Conservation (phyloP, 257 asterid species). For the Nicotiana tomentosiformis region DNA sequence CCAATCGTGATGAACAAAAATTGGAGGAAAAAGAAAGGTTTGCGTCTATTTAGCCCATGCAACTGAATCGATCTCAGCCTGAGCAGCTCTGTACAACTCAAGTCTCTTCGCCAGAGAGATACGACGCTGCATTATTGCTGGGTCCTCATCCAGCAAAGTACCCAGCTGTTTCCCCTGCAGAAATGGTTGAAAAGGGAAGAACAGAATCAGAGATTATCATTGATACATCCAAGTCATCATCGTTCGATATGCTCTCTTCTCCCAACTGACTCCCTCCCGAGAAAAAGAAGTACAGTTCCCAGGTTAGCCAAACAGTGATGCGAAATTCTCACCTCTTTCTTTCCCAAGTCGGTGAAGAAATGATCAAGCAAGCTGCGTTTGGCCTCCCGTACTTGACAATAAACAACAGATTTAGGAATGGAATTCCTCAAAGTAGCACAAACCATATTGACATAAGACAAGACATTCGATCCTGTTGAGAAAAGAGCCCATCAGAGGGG, state of each 20-base stretch:
- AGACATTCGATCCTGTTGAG: slow-evolving; percentile 72
- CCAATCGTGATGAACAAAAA: not conserved
- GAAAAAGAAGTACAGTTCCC: not conserved
- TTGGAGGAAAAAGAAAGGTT: not conserved
- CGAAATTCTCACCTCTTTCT: slow-evolving; percentile 61
- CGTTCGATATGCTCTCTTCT: not conserved
- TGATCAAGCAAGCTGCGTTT: slow-evolving; percentile 91
- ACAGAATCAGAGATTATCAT: not conserved
- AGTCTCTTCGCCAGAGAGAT: slow-evolving; percentile 75
- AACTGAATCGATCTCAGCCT: slow-evolving; percentile 85
- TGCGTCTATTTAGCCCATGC: slow-evolving; percentile 79
- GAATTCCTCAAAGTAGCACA: slow-evolving; percentile 90
- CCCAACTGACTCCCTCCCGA: not conserved
- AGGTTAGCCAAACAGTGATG: not conserved
- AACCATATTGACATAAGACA: slow-evolving; percentile 93
- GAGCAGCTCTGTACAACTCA: slow-evolving; percentile 93
- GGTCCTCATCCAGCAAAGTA: slow-evolving; percentile 88
- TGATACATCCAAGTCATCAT: not conserved
- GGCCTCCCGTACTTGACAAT: slow-evolving; percentile 98
- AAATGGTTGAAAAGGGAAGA: not conserved
- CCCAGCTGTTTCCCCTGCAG: slow-evolving; percentile 79
- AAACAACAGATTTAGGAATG: slow-evolving; percentile 90
- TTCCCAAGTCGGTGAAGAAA: slow-evolving; percentile 83
- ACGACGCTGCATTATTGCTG: slow-evolving; percentile 85
- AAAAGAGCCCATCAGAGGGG: not conserved